phyloP scores from a whole-genome alignment of 2,329 filamentous ascomycete genomes.

The Sarocladium oryzae region DNA sequence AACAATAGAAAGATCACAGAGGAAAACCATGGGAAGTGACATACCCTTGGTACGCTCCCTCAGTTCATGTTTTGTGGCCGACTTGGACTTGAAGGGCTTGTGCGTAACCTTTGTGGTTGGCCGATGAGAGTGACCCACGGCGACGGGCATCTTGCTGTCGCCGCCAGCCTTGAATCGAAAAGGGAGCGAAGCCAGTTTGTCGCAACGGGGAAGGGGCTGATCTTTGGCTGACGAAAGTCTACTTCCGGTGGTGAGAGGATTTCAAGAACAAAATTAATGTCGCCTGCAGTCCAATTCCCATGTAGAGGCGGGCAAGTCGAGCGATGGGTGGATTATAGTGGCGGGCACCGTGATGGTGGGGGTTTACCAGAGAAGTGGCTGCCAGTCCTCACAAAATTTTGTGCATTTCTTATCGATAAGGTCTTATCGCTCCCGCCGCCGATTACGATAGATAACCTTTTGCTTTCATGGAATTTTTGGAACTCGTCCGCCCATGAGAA shows the following conservation, averaged over 20 bases:
- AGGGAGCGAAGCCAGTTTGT: conserved; percentile 64
- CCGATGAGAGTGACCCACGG: conserved; percentile 74
- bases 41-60: conserved; percentile 81
- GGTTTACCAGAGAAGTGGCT: conserved; percentile 18
- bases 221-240: too few relatives aligned
- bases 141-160: conserved; percentile 67
- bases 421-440: too few relatives aligned
- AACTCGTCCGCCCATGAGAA: too few relatives aligned
- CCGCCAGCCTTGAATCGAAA: conserved; percentile 83
- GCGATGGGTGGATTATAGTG: background rate
- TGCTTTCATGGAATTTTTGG: conserved; percentile 27
- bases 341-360: conserved; percentile 24
- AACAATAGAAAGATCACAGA: too few relatives aligned
- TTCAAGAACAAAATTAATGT: too few relatives aligned
- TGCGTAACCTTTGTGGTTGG: conserved; percentile 83
- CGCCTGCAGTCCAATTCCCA: background rate
- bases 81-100: conserved; percentile 89
- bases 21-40: too few relatives aligned
- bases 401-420: conserved; percentile 31
- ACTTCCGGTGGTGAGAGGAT: too few relatives aligned
- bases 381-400: conserved; percentile 25
- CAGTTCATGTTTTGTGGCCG: conserved; percentile 80
- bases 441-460: conserved; percentile 9
- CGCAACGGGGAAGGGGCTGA: background rate
- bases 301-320: background rate